Evolutionary conservation across 768 basidiomycete genomes (phyloP), one percentile per base, ranked within the genome.

Genomic region (Crucibulum laeve): DNA sequence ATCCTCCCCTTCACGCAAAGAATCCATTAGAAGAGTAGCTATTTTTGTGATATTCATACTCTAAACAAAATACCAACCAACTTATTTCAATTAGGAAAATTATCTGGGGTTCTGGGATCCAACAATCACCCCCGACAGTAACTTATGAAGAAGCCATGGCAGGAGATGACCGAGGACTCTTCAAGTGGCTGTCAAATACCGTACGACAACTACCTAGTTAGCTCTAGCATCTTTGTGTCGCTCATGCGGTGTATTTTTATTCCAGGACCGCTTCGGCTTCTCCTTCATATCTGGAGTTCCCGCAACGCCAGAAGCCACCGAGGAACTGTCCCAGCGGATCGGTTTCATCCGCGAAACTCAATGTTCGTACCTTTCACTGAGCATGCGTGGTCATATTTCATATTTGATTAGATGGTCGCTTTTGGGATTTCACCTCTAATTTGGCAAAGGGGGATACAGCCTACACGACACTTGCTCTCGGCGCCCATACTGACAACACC

Each of bases 381-480:
- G 23, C 33, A 19, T 39, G 26, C 25, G n/a, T 2, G 24, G 32
- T 38, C 17, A 42, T 35, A 21, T 34, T 33, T n/a, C 10, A n/a
- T n/a, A n/a, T 36, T 55, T 19, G 3, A 25, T 1, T 49, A 93
- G 91, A 98, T 55, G 95, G 94, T 25, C 83, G 81, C 45, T 94
- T 97, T 64, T 99, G 95, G 94, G 91, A 97, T 56, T 95, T 98
- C 56, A 96, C 92, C 0, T 81, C 94, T 0, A 84, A 95, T 57
- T 73, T 94, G 17, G 82, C 84, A 14, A 91, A 86, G 54, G 92
- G 92, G 10, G 95, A 99, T 60, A 87, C 92, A 5, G 93, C 95
- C 0, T 99, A 99, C 67, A 91, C 92, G 3, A 89, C 83, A 4
- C 64, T 95, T 35, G 87, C 85, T 1, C 79, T 99, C 5, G 82